These are phyloP conservation scores for Scheffersomyces stipitis DNA, from an alignment of 805 yeast genomes.

Conservation along the genomic window DNA sequence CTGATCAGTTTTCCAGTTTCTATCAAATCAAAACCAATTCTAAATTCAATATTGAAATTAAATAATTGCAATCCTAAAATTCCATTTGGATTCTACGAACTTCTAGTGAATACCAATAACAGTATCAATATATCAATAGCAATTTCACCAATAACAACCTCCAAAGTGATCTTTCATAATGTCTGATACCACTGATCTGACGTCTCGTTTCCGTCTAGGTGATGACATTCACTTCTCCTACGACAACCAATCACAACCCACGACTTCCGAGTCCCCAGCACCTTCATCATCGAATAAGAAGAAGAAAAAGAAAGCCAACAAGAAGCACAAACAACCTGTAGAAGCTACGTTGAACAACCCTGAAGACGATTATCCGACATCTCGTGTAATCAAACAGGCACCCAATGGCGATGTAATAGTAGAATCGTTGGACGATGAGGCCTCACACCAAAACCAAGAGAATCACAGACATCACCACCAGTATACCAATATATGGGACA, in stretches of 20 bases:
- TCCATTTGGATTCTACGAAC: no score
- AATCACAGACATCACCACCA: conserved; percentile 7
- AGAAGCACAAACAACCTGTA: conserved; percentile 8
- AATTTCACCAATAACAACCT: no score
- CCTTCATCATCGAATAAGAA: conserved; percentile 25
- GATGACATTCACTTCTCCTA: conserved; percentile 34
- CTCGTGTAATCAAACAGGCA: conserved; percentile 67
- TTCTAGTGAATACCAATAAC: no score
- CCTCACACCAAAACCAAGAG: neutral
- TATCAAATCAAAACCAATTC: no score
- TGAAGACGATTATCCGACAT: conserved; percentile 65
- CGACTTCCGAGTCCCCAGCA: conserved; percentile 4
- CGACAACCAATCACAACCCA: conserved; percentile 6
- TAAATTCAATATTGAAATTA: no score
- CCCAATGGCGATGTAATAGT: conserved; percentile 79
- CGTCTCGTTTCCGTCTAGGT: conserved; percentile 16
- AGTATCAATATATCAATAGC: no score
- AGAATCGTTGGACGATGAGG: conserved; percentile 48
- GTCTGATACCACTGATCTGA: no score
- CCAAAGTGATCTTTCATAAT: no score
- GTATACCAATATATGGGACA: conserved; percentile 44
- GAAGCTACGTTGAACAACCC: conserved; percentile 55
- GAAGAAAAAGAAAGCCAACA: conserved; percentile 26
- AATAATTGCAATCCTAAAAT: no score
- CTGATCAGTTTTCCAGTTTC: no score